Percentiles rank a stretch among this genome's conserved stretches.
Conservation (phyloP, 306 rosid genomes). For the Cercis canadensis region DNA sequence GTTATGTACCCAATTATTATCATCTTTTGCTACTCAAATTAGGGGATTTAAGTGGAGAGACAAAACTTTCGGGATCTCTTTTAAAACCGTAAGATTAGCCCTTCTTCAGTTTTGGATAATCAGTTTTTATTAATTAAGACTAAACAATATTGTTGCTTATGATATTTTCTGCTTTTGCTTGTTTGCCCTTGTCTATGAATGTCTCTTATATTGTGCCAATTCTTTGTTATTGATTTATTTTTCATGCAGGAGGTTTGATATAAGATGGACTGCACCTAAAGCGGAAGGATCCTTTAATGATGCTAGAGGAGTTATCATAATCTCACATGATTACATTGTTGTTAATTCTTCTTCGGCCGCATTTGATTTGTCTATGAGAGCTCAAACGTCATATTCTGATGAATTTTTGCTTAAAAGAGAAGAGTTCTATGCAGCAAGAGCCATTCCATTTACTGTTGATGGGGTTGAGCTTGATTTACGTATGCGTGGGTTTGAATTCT, state of each 20-base stretch:
- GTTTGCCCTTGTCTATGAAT: conserved; percentile 9
- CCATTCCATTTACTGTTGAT: conserved; percentile 62
- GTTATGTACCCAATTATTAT: conserved; percentile 73
- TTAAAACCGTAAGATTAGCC: conserved; percentile 77
- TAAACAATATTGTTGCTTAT: conserved; percentile 30
- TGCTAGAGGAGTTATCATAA: conserved; percentile 91
- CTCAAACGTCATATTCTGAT: conserved; percentile 67
- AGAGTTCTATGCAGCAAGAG: conserved; percentile 46
- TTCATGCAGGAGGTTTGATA: conserved; percentile 72
- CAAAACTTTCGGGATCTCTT: conserved; percentile 84
- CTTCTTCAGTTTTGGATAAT: conserved; percentile 25
- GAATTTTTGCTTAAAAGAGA: conserved; percentile 48
- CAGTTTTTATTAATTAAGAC: conserved; percentile 17
- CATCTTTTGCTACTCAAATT: conserved; percentile 67
- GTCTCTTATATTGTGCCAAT: conserved; percentile 37
- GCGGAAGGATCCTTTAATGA: conserved; percentile 87
- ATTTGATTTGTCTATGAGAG: conserved; percentile 72
- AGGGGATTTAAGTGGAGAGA: conserved; percentile 80
- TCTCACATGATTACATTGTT: conserved; percentile 67
- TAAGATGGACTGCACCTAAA: conserved; percentile 85
- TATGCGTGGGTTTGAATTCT: conserved; percentile 89
- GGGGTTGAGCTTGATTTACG: conserved; percentile 85
- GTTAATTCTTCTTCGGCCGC: conserved; percentile 85
- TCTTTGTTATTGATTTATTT: conserved; percentile 20
- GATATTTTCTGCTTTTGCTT: conserved; percentile 31